phyloP scores from a whole-genome alignment of 73 alveolate genomes.

The Diophrys sp. region DNA sequence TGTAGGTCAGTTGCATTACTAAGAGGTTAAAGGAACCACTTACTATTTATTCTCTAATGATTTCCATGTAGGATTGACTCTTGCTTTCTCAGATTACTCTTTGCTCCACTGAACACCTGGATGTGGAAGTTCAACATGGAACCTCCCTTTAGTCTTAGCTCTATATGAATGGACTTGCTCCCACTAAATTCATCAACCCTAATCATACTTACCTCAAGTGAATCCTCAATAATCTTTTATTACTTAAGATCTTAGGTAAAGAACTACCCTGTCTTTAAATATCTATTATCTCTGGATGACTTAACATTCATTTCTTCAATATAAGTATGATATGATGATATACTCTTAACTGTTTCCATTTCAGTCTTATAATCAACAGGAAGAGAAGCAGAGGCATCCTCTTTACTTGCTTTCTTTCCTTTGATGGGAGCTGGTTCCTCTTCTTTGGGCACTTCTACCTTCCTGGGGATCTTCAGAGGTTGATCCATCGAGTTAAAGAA shows the following conservation, averaged over 20 bases:
- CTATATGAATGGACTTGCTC: not conserved
- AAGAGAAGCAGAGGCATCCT: too few species aligned
- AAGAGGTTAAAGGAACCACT: not conserved
- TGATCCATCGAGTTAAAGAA: not conserved
- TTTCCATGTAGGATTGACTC: slow-evolving; percentile 21
- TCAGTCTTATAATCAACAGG: too few species aligned
- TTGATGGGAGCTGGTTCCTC: not conserved
- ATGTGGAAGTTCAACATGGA: slow-evolving; percentile 6
- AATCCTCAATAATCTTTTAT: not conserved
- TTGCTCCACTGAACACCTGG: slow-evolving; percentile 9
- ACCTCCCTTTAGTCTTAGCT: slow-evolving; percentile 33
- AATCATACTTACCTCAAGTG: not conserved
- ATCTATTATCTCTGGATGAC: too few species aligned
- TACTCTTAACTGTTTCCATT: not conserved
- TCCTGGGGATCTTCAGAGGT: not conserved
- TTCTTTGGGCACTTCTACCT: not conserved
- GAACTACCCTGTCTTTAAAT: not conserved
- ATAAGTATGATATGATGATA: not conserved
- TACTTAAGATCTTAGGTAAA: not conserved
- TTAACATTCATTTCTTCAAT: not conserved
- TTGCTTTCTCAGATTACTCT: slow-evolving; percentile 15
- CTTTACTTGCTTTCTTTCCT: too few species aligned
- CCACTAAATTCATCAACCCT: not conserved
- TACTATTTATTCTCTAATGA: slow-evolving; percentile 10
- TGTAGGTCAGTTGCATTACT: slow-evolving; percentile 28